Base-by-base conservation (phyloP, 2,329 filamentous ascomycete genomes). In the Sarocladium strictum region DNA sequence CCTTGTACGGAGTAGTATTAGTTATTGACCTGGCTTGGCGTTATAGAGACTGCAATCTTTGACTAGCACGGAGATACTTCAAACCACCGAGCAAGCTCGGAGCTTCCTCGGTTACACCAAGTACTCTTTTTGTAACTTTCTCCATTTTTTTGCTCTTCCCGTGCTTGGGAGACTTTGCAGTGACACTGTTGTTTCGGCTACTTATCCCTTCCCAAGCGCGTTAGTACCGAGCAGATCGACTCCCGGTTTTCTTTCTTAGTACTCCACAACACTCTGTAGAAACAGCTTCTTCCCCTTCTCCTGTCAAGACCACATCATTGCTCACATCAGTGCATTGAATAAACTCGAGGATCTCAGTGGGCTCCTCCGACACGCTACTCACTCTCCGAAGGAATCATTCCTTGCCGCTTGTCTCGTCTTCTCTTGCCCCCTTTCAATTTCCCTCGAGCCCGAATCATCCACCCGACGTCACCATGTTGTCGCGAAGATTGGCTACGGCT, bases 401-500 rank as follows among this genome's bases (percentile, higher is more conserved):
- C 17, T 40, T 7, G 7, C 7, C 14, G 6, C 14, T 5, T 40
- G 5, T n/a, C 15, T 7, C 15, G n/a, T 40, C 5, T n/a, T n/a
- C 14, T n/a, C 14, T 5, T 40, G 5, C 17, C 15, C 14, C 15
- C 17, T 12, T 27, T 47, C 19, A 7, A 50, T 33, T 29, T 10
- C 45, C 17, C 45, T 32, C 12, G 29, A 32, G 29, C 17, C 9
- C 37, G 37, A 40, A 9, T n/a, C 37, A n/a, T 40, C 17, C 21
- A 23, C 15, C 17, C 38, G 9, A 32, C 41, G 38, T 51, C 62
- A 68, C 53, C 47, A 76, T 76, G 74, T 60, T 76, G 53, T 74
- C 75, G 56, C 72, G 76, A 65, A 67, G 67, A 61, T 61, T 73
- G 59, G 64, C 72, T 57, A 72, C 69, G 40, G 71, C 73, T 49